Base-by-base conservation (phyloP, 805 yeast species). In the Ogataea nakhonphanomensis region DNA sequence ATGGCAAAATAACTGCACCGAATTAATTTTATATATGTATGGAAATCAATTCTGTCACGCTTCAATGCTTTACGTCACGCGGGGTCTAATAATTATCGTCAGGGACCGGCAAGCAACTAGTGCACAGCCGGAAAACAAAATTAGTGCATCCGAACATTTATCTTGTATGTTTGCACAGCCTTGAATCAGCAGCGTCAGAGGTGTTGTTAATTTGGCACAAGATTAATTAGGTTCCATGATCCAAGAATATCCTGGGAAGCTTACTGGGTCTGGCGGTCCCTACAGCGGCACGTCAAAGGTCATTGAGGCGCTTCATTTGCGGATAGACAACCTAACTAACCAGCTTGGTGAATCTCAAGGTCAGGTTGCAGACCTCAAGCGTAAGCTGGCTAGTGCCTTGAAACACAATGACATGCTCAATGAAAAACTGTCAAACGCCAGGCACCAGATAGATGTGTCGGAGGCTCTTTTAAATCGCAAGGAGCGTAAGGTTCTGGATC, bases 361-460 rank as follows among this genome's bases (percentile, higher is more conserved):
- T 1, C 53, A 68, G 31, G 65, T 64, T 39, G 62, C 64, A 22
- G 83, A 76, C 43, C 70, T 73, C 50, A 71, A 70, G 45, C 78
- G 78, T 58, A 75, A 79, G 45, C 65, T 70, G 29, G 35, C 51
- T 70, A 75, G 37, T 62, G 70, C 22, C 53, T 71, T 38, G 49
- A 70, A 48, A 61, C 70, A 53, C 69, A 76, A 61, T 66, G 79
- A 51, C 79, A 75, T 49, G 65, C 65, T 74, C 38, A 70, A 78
- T 25, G 87, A 81, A 51, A 84, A 80, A 59, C 61, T 81, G 45
- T 78, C 87, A 23, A 80, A 79, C 47, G 67, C 84, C 27, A 82
- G 82, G 59, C 90, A 84, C 58, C 91, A 87, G 53, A 81, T 81
- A 51, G 89, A 84, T 48, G 81, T 81, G 66, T 69, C 83, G 30